phyloP scores from a whole-genome alignment of 1,139 yeast genomes.

The Debaryomycetaceae sp. region DNA sequence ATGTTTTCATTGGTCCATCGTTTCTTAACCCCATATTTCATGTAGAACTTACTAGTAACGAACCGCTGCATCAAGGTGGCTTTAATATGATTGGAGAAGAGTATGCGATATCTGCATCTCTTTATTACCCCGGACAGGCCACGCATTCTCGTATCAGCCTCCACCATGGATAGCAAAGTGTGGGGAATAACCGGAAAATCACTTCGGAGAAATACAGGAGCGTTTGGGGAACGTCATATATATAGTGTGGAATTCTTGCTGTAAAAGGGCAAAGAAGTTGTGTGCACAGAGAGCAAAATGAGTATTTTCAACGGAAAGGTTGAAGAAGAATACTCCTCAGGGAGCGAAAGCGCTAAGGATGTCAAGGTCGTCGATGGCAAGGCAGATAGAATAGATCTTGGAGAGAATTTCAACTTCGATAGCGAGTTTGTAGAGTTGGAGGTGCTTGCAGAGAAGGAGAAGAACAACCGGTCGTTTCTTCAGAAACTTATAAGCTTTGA shows the following conservation, averaged over 20 bases:
- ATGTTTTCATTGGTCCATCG: no score
- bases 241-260: no score
- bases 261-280: no score
- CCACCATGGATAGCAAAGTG: neutral
- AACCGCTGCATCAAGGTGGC: no score
- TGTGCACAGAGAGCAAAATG: neutral
- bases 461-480: conserved; percentile 12
- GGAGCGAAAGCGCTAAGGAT: neutral
- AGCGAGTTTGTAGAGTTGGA: neutral
- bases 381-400: neutral
- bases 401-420: neutral
- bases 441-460: neutral
- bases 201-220: neutral
- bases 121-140: no score
- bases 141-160: no score
- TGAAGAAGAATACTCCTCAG: neutral
- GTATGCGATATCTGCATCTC: no score
- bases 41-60: no score
- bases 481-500: conserved; percentile 21
- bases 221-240: neutral
- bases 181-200: neutral
- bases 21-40: no score
- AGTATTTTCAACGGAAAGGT: neutral
- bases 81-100: no score
- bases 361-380: neutral